Conservation (phyloP, 2,329 filamentous ascomycete species). For the Bipolaris zeicola region DNA sequence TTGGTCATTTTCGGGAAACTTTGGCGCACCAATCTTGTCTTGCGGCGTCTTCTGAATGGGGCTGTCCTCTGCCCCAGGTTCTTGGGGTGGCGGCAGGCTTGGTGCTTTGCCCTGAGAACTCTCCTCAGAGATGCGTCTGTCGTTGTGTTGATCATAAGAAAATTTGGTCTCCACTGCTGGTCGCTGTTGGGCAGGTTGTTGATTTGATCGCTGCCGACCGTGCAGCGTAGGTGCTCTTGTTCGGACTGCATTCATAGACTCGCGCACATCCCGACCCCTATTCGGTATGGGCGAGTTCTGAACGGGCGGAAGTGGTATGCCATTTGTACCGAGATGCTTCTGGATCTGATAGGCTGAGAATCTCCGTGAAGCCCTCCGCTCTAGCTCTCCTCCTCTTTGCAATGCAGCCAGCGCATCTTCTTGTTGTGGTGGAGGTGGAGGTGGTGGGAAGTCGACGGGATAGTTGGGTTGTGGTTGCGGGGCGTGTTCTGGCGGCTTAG, state of each 20-base stretch:
- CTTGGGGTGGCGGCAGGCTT: conserved; percentile 43
- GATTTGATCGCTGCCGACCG: conserved; percentile 57
- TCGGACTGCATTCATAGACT: conserved; percentile 78
- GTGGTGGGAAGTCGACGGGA: conserved; percentile 69
- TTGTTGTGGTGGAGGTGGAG: conserved; percentile 79
- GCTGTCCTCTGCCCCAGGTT: conserved; percentile 39
- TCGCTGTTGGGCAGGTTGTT: conserved; percentile 44
- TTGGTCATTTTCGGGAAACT: conserved; percentile 41
- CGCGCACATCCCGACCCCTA: conserved; percentile 78
- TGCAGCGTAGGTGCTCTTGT: conserved; percentile 62
- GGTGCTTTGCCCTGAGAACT: conserved; percentile 49
- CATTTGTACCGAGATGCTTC: conserved; percentile 86
- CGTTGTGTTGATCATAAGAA: conserved; percentile 62
- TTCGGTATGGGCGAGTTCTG: conserved; percentile 86
- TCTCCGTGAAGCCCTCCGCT: conserved; percentile 86
- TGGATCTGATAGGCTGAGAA: conserved; percentile 98
- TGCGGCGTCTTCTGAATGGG: conserved; percentile 63
- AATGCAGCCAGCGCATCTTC: conserved; percentile 90
- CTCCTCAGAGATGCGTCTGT: conserved; percentile 68
- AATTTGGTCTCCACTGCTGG: conserved; percentile 57
- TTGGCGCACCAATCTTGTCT: conserved; percentile 62
- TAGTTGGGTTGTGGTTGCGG: conserved; percentile 43
- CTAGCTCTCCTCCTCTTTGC: conserved; percentile 89
- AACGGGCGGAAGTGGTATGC: conserved; percentile 78
- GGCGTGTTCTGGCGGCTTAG: conserved; percentile 40